These are phyloP conservation scores for Fusarium nodosum DNA, from an alignment of 2,329 filamentous ascomycete genomes.

Conservation along the genomic window DNA sequence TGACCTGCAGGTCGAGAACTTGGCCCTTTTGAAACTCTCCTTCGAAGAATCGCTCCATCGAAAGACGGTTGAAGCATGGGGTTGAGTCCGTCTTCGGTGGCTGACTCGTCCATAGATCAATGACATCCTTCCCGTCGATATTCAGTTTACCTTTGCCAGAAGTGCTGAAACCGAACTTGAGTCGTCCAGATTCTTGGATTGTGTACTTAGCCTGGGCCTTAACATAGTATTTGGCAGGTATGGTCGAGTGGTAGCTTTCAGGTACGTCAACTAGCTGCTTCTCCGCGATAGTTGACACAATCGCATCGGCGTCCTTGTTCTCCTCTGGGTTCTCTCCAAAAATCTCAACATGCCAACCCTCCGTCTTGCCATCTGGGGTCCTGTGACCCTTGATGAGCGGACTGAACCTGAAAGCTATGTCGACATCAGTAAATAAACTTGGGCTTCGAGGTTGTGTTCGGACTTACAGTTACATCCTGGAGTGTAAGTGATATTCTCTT, in stretches of 20 bases:
- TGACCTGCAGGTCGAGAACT: constrained; percentile 31
- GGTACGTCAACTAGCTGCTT: constrained; percentile 41
- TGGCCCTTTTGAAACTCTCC: constrained; percentile 15
- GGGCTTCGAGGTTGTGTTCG: fast-evolving
- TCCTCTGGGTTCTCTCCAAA: constrained; percentile 29
- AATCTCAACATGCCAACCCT: constrained; percentile 39
- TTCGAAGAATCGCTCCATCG: constrained; percentile 40
- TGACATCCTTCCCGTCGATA: constrained; percentile 52
- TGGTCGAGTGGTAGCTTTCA: constrained; percentile 30
- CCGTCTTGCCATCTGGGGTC: not conserved
- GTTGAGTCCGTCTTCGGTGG: constrained; percentile 52
- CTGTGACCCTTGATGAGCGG: constrained; percentile 31
- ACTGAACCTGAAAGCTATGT: constrained; percentile 35
- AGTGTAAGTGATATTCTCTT: constrained; percentile 36
- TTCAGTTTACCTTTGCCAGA: constrained; percentile 54
- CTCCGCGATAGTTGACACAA: constrained; percentile 28
- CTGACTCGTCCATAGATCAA: constrained; percentile 53
- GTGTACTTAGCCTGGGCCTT: constrained; percentile 31
- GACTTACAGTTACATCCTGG: constrained; percentile 43
- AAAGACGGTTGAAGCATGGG: constrained; percentile 52
- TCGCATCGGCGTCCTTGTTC: not conserved
- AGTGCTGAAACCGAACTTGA: constrained; percentile 53
- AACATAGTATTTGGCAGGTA: constrained; percentile 38
- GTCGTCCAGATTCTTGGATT: not conserved
- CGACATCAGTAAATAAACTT: not conserved